Evolutionary conservation across 805 yeast genomes (phyloP).

Genomic region (Torulaspora indica): DNA sequence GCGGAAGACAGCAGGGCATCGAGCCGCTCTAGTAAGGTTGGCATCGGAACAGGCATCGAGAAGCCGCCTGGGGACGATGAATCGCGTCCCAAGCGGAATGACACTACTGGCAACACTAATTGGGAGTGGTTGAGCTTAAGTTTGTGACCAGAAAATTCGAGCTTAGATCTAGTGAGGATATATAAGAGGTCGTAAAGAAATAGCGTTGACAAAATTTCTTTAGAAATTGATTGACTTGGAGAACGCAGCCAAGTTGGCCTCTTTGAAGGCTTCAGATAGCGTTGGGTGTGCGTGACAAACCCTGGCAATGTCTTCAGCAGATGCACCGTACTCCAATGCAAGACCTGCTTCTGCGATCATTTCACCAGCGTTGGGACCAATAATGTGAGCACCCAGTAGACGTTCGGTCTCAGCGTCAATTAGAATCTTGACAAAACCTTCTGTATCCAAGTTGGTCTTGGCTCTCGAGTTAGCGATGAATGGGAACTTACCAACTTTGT

Average conservation of each 20-base stretch:
- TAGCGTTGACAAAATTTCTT: not conserved
- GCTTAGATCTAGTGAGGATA: slow-evolving; percentile 2
- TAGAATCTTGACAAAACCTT: slow-evolving; percentile 92
- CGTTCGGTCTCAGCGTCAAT: slow-evolving; percentile 98
- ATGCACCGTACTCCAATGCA: slow-evolving; percentile 98
- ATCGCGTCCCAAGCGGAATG: slow-evolving; percentile 1
- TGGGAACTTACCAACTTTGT: slow-evolving; percentile 96
- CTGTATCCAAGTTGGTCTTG: slow-evolving; percentile 94
- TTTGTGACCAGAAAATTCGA: slow-evolving; percentile 6
- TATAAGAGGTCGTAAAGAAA: slow-evolving; percentile 2
- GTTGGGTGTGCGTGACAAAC: slow-evolving; percentile 99
- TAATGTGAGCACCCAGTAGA: slow-evolving; percentile 91
- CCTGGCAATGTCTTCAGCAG: slow-evolving; percentile 96
- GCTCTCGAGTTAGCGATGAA: slow-evolving; percentile 99
- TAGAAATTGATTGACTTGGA: slow-evolving; percentile 79
- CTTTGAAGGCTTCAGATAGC: slow-evolving; percentile 94
- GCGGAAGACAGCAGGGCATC: slow-evolving; percentile 3
- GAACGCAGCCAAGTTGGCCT: slow-evolving; percentile 90
- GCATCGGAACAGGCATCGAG: not conserved
- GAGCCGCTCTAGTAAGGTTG: not conserved
- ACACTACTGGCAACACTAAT: slow-evolving; percentile 11
- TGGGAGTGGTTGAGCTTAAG: slow-evolving; percentile 20
- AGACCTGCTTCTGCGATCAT: slow-evolving; percentile 98
- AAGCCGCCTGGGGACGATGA: not conserved
- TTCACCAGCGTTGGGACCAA: slow-evolving; percentile 99